phyloP scores from a whole-genome alignment of 495 filamentous ascomycete genomes.

The Xylaria grammica region DNA sequence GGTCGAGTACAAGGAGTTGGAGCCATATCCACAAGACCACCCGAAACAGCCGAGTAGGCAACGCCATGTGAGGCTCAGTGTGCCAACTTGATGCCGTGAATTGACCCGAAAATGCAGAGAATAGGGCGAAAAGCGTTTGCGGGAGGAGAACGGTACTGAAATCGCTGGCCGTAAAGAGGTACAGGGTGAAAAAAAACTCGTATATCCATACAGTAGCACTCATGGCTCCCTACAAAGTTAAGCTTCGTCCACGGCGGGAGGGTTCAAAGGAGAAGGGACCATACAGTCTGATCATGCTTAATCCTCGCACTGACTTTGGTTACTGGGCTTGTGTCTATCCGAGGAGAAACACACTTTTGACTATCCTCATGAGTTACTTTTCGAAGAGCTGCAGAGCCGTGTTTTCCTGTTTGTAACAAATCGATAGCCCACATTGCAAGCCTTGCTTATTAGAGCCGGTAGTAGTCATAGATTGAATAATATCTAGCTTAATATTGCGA shows the following conservation, averaged over 20 bases:
- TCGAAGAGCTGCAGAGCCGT: background rate
- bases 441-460: background rate
- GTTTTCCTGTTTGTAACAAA: background rate
- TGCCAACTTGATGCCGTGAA: constrained; percentile 8
- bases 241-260: background rate
- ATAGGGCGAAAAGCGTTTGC: constrained; percentile 41
- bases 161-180: constrained; percentile 46
- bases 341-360: background rate
- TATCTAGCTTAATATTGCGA: background rate
- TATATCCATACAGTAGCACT: background rate
- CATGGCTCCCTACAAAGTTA: background rate
- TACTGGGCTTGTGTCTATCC: background rate
- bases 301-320: background rate
- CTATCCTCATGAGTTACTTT: background rate
- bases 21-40: constrained; percentile 38
- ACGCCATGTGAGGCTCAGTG: background rate
- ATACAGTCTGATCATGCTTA: background rate
- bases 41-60: constrained; percentile 25
- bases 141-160: constrained; percentile 46
- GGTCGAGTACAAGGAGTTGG: constrained; percentile 38
- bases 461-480: background rate
- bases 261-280: background rate
- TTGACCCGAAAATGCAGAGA: constrained; percentile 32
- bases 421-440: constrained; percentile 3
- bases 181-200: constrained; percentile 32